Conservation (phyloP, 257 asterid genomes). For the Solanum pinnatisectum region DNA sequence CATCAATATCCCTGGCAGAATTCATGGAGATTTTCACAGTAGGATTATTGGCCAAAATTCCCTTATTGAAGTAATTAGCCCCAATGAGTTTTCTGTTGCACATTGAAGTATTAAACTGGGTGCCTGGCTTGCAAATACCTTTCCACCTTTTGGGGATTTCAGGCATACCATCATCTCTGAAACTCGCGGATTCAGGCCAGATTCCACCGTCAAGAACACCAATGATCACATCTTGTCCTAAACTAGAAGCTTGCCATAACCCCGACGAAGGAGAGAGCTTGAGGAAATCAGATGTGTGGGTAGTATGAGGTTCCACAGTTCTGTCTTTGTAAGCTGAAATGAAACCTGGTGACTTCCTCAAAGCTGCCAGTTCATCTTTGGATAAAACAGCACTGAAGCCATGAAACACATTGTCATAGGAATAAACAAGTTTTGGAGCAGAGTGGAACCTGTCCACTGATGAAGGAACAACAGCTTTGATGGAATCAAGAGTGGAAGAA, state of each 20-base stretch:
- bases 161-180: not conserved
- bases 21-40: not conserved
- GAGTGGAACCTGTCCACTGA: not conserved
- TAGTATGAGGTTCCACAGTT: not conserved
- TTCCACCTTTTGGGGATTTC: not conserved
- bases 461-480: not conserved
- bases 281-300: not conserved
- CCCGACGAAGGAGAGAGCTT: not conserved
- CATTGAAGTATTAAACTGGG: not conserved
- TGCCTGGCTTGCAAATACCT: not conserved
- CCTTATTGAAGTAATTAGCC: not conserved
- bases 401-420: not conserved
- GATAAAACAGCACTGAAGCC: not conserved
- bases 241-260: not conserved
- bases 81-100: not conserved
- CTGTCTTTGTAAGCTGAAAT: not conserved
- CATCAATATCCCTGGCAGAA: not conserved
- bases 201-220: not conserved
- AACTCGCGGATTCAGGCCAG: not conserved
- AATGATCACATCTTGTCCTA: not conserved
- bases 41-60: not conserved
- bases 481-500: not conserved
- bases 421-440: not conserved
- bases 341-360: not conserved
- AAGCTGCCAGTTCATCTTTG: not conserved